phyloP scores from a whole-genome alignment of 139 green algal genomes.

The Tetradesmus obliquus region DNA sequence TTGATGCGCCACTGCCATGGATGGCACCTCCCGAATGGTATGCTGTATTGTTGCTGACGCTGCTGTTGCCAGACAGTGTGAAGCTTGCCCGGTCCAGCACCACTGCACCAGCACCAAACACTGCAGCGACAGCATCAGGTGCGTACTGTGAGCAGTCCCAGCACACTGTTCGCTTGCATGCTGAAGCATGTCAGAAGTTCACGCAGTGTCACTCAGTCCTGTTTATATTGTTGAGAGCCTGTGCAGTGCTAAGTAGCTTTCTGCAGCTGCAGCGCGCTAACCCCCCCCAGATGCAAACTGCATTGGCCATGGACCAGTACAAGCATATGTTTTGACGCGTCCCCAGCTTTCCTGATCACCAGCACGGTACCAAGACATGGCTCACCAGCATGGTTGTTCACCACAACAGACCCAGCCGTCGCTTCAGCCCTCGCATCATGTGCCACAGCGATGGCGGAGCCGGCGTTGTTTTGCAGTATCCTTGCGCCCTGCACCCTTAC shows the following conservation, averaged over 20 bases:
- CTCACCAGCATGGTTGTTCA: not conserved
- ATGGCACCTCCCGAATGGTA: not conserved
- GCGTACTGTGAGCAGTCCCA: too few species aligned
- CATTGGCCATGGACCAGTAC: too few species aligned
- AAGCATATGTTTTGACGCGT: too few species aligned
- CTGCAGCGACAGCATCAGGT: not conserved
- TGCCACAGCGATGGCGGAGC: not conserved
- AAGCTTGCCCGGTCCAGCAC: not conserved
- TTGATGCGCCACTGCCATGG: not conserved
- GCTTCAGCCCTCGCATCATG: not conserved
- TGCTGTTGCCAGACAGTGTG: not conserved
- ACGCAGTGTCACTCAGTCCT: too few species aligned
- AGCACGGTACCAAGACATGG: not conserved
- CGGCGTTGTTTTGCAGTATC: slow-evolving; percentile 4
- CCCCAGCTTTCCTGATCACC: too few species aligned
- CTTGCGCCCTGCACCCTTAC: not conserved
- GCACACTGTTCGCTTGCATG: too few species aligned
- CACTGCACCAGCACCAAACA: slow-evolving; percentile 25
- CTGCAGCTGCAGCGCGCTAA: too few species aligned
- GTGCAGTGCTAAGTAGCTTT: too few species aligned
- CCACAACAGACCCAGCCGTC: not conserved
- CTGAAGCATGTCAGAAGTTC: too few species aligned
- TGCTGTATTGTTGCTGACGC: not conserved
- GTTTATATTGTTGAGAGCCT: too few species aligned
- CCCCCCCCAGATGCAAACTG: too few species aligned